These are phyloP conservation scores for Coniochaeta ligniaria DNA, from an alignment of 2,329 filamentous ascomycete genomes.

Conservation along the genomic window DNA sequence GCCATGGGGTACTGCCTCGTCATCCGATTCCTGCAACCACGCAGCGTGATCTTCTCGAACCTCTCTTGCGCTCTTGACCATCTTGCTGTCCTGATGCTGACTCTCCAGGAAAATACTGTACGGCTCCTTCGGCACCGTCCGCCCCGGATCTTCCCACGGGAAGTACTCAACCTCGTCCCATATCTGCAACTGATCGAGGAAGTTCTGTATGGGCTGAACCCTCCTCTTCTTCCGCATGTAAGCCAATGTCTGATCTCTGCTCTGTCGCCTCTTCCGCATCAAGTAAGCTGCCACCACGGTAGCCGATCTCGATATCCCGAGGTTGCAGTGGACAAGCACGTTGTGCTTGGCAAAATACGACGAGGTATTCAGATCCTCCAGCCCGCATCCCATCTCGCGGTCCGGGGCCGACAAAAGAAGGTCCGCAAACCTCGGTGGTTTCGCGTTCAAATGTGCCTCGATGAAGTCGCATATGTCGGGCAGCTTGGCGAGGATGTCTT, in stretches of 20 bases:
- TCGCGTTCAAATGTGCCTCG: conserved; percentile 3
- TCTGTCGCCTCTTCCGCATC: conserved; percentile 11
- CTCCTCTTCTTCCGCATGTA: conserved; percentile 7
- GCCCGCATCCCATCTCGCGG: neutral
- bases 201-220: conserved; percentile 11
- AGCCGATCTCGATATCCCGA: conserved; percentile 12
- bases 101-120: neutral
- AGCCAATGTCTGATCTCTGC: neutral
- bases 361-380: neutral
- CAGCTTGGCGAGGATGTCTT: conserved; percentile 7
- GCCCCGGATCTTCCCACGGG: conserved; percentile 12
- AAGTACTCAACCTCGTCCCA: conserved; percentile 13
- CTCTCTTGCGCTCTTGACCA: neutral
- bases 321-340: conserved; percentile 19
- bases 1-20: too few species aligned
- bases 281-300: conserved; percentile 13
- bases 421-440: neutral
- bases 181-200: conserved; percentile 14
- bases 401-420: too few species aligned
- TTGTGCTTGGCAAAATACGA: neutral
- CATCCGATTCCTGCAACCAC: too few species aligned
- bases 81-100: neutral
- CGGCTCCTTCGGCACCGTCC: neutral
- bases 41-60: too few species aligned
- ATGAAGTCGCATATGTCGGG: conserved; percentile 14